Conservation (phyloP, 257 asterid species). For the Nemophila menziesii region DNA sequence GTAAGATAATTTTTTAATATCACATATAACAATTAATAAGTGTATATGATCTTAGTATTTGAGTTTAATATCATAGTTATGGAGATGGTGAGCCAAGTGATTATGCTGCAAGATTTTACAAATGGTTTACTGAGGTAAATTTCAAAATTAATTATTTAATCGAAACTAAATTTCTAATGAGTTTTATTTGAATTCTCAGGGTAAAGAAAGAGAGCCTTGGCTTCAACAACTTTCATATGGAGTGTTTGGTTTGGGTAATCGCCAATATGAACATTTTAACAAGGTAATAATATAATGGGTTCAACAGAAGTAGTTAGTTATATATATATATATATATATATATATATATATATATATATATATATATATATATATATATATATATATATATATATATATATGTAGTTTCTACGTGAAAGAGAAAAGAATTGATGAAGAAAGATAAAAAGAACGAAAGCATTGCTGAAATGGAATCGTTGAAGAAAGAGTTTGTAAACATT, state of each 20-base stretch:
- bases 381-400: no score
- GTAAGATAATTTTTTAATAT: conserved; percentile 23
- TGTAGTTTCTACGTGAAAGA: no score
- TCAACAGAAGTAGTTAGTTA: no score
- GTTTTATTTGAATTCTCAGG: conserved; percentile 21
- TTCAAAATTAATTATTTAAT: not conserved
- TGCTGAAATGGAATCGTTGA: no score
- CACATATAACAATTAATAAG: no score
- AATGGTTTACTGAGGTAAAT: conserved; percentile 72
- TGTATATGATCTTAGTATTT: conserved; percentile 11
- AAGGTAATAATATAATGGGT: conserved; percentile 59
- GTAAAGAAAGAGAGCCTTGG: conserved; percentile 46
- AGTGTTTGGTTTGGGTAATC: conserved; percentile 72
- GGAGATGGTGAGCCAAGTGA: conserved; percentile 92
- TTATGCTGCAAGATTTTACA: conserved; percentile 77
- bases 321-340: no score
- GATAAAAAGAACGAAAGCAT: no score
- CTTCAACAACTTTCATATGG: conserved; percentile 58
- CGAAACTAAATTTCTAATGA: not conserved
- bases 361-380: no score
- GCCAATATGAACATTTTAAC: conserved; percentile 82
- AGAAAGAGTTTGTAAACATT: no score
- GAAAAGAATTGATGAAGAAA: no score
- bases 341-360: no score
- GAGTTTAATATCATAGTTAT: conserved; percentile 33